A percentile compares a stretch with the other conserved stretches of the same genome.
Conservation (phyloP, 306 rosid species). For the Rosa multiflora region DNA sequence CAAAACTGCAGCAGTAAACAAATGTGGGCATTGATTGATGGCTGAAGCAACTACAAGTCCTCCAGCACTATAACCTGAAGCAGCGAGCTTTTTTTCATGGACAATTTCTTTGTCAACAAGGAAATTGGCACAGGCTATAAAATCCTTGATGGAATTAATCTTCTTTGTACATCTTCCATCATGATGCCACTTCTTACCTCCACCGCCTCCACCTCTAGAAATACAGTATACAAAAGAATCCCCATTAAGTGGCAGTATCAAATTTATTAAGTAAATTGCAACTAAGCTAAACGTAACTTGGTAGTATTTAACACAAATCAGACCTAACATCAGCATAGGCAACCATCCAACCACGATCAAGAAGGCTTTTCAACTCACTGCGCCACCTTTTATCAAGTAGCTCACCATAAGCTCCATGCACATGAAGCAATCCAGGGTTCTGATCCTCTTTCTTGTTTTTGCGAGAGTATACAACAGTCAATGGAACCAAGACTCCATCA, state of each 20-base stretch:
- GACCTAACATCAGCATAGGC: constrained; percentile 97
- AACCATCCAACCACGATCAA: constrained; percentile 90
- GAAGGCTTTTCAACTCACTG: constrained; percentile 85
- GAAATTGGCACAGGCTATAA: constrained; percentile 79
- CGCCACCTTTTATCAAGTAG: constrained; percentile 88
- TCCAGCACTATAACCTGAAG: constrained; percentile 89
- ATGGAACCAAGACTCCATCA: constrained; percentile 73
- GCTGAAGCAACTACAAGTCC: constrained; percentile 94
- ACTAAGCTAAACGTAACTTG: constrained; percentile 13
- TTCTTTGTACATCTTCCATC: constrained; percentile 73
- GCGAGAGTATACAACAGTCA: constrained; percentile 69
- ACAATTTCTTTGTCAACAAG: constrained; percentile 64
- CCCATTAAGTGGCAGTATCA: constrained; percentile 9
- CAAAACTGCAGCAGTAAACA: constrained; percentile 79
- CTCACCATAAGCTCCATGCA: constrained; percentile 93
- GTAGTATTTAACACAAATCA: constrained; percentile 26
- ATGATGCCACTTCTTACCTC: constrained; percentile 84
- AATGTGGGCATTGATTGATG: constrained; percentile 67
- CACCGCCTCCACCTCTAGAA: constrained; percentile 93
- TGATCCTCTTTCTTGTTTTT: constrained; percentile 50
- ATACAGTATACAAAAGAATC: constrained; percentile 31
- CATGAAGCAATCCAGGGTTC: constrained; percentile 82
- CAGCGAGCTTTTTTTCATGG: constrained; percentile 76
- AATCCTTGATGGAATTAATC: constrained; percentile 74
- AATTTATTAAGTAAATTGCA: neutral